phyloP scores from a whole-genome alignment of 2,329 filamentous ascomycete genomes.

The Xylariaceae sp. region DNA sequence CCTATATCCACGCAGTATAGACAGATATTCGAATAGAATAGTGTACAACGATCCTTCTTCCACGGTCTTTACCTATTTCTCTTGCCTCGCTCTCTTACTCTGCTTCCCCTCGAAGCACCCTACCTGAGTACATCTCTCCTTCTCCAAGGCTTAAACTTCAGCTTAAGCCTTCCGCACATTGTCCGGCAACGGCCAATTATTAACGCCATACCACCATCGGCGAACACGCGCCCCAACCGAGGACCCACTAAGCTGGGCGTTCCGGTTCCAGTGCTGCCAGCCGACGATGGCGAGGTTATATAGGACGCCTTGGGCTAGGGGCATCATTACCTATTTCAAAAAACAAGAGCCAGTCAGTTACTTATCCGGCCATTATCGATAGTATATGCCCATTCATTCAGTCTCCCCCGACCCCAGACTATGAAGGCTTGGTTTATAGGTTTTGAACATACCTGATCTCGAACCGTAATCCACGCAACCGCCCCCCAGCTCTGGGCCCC shows the following conservation, averaged over 20 bases:
- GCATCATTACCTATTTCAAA: constrained; percentile 68
- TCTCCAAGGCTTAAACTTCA: too few species aligned
- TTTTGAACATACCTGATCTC: constrained; percentile 69
- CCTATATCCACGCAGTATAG: too few species aligned
- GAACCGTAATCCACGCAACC: constrained; percentile 76
- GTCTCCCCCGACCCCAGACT: not conserved
- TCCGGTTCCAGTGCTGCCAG: constrained; percentile 87
- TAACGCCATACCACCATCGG: constrained; percentile 93
- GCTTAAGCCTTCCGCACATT: constrained; percentile 9
- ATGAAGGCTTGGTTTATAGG: not conserved
- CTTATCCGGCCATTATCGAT: not conserved
- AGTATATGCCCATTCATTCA: not conserved
- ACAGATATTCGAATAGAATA: too few species aligned
- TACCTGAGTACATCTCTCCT: not conserved
- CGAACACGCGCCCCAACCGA: constrained; percentile 72
- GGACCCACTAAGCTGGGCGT: constrained; percentile 70
- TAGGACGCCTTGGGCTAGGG: constrained; percentile 80
- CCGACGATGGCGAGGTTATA: constrained; percentile 82
- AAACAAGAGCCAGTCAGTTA: not conserved
- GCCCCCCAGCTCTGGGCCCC: constrained; percentile 74
- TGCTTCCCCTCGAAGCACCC: not conserved
- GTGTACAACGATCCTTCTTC: too few species aligned
- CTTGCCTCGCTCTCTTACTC: not conserved
- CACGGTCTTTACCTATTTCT: too few species aligned
- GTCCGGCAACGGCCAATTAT: constrained; percentile 74